Conservation (phyloP, 352 stramenopile species). For the Phytophthora pini region DNA sequence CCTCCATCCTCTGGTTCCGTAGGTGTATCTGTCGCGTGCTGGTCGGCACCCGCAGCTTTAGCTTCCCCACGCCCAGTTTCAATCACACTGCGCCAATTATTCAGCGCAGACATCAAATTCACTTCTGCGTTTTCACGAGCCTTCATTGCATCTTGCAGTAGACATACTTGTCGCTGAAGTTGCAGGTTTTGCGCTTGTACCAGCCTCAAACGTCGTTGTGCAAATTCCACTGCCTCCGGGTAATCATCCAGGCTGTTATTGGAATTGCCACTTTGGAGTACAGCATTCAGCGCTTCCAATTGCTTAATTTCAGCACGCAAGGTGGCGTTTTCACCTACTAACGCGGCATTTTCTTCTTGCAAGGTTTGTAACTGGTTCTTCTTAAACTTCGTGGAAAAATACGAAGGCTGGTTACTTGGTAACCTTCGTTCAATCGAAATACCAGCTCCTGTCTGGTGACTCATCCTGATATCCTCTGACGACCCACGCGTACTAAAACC, state of each 20-base stretch:
- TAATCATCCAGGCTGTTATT: slow-evolving; percentile 15
- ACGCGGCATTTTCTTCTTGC: slow-evolving; percentile 47
- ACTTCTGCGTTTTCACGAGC: slow-evolving; percentile 45
- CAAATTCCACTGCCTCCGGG: slow-evolving; percentile 23
- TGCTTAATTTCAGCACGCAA: slow-evolving; percentile 56
- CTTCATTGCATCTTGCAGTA: slow-evolving; percentile 50
- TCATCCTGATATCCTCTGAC: background rate
- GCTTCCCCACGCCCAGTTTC: slow-evolving; percentile 53
- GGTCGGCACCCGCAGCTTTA: slow-evolving; percentile 45
- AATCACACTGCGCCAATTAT: slow-evolving; percentile 51
- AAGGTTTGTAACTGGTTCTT: slow-evolving; percentile 48
- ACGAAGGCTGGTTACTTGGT: slow-evolving; percentile 26
- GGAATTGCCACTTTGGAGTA: slow-evolving; percentile 41
- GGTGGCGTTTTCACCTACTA: slow-evolving; percentile 49
- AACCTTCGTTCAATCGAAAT: slow-evolving; percentile 42
- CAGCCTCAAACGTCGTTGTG: slow-evolving; percentile 43
- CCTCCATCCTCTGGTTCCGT: slow-evolving; percentile 2
- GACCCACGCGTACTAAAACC: background rate
- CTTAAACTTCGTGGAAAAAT: slow-evolving; percentile 49
- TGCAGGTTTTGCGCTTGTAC: slow-evolving; percentile 71
- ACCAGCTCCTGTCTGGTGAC: slow-evolving; percentile 21
- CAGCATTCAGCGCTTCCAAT: slow-evolving; percentile 46
- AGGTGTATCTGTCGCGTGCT: slow-evolving; percentile 4
- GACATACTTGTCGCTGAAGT: slow-evolving; percentile 54
- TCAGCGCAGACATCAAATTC: slow-evolving; percentile 43